phyloP scores from a whole-genome alignment of 202 grass and related monocot species.

The Musa balbisiana region DNA sequence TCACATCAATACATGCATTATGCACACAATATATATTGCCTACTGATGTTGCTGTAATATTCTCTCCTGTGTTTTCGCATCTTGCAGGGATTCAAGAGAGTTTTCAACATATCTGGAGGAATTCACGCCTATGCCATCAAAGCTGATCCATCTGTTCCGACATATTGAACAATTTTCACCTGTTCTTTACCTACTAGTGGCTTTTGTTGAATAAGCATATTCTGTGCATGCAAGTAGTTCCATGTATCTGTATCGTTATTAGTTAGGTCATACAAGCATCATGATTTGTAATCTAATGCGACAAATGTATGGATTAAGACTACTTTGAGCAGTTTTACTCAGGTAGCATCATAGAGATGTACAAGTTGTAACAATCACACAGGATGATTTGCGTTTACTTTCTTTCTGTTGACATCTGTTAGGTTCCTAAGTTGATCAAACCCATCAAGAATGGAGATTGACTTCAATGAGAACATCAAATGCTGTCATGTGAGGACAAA shows the following conservation, averaged over 20 bases:
- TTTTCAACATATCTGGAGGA: slow-evolving; percentile 71
- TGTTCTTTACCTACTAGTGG: background rate
- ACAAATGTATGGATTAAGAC: background rate
- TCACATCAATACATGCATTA: background rate
- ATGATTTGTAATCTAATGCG: background rate
- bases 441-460: too few species aligned
- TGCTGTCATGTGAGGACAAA: too few species aligned
- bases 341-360: background rate
- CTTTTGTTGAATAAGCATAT: background rate
- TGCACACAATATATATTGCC: background rate
- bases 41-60: background rate
- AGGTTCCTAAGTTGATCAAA: too few species aligned
- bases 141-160: slow-evolving; percentile 67
- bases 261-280: background rate
- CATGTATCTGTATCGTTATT: background rate
- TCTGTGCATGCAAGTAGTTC: background rate
- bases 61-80: background rate
- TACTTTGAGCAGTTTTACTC: background rate
- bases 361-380: background rate
- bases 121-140: slow-evolving; percentile 73
- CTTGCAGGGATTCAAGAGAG: slow-evolving; percentile 80
- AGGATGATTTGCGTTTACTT: background rate
- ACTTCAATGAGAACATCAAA: too few species aligned
- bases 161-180: slow-evolving; percentile 41
- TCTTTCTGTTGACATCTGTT: too few species aligned